These are phyloP conservation scores for Ophiostoma piceae DNA, from an alignment of 2,329 filamentous ascomycete species.

Conservation along the genomic window DNA sequence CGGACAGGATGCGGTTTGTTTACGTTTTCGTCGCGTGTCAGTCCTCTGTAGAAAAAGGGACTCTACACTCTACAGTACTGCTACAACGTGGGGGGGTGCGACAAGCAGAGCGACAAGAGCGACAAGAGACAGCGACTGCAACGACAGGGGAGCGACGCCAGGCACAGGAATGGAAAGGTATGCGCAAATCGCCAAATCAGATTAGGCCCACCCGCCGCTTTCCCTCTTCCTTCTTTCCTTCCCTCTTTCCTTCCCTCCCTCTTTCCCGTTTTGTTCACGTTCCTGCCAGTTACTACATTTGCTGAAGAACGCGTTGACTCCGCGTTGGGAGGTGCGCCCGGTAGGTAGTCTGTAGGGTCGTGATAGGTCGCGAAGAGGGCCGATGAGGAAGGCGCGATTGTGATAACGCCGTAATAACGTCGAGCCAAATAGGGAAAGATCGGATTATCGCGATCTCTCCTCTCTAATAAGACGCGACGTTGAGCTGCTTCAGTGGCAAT, in stretches of 20 bases:
- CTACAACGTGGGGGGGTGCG: background rate
- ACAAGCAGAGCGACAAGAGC: background rate
- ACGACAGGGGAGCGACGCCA: slow-evolving; percentile 8
- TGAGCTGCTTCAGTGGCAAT: too few relatives aligned
- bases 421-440: background rate
- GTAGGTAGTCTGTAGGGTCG: background rate
- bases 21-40: slow-evolving; percentile 25
- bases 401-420: too few relatives aligned
- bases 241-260: background rate
- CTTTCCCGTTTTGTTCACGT: background rate
- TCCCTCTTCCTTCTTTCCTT: background rate
- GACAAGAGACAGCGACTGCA: background rate
- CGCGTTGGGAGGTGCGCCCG: background rate
- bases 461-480: background rate
- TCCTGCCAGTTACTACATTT: background rate
- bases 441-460: too few relatives aligned
- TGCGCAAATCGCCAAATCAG: slow-evolving; percentile 20
- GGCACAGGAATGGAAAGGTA: slow-evolving; percentile 13
- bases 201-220: slow-evolving; percentile 5
- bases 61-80: background rate
- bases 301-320: background rate
- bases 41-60: slow-evolving; percentile 11
- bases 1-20: slow-evolving; percentile 21
- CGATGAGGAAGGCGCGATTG: background rate
- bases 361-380: background rate